Evolutionary conservation across 2,329 filamentous ascomycete genomes (phyloP), one percentile per base, ranked within the genome.

Genomic region (Aureobasidium sp.): DNA sequence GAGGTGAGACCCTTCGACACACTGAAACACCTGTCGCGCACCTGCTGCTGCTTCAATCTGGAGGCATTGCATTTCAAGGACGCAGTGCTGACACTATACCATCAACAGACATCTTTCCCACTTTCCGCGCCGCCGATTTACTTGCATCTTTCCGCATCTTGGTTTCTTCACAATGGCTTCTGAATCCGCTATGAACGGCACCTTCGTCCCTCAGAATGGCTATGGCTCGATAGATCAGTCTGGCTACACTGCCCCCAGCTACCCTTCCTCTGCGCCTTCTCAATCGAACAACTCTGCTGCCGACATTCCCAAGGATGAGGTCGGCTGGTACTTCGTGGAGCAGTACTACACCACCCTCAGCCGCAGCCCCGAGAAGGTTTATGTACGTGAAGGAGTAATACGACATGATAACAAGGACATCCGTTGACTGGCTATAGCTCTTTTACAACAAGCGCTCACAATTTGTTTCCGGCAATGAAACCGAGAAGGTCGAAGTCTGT

Each of bases 241-340:
- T 62, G 67, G 65, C 60, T 70, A 76, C 64, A 68, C 71, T 59
- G 69, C 70, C 46, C 8, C 47, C 44, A 55, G 46, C 36, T 58
- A 41, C 56, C 42, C 36, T 29, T 64, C 68, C 36, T 62, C 65
- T 36, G 62, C 66, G 34, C 63, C 67, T 9, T 64, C 67, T 52
- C 69, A 66, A 20, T 62, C 48, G 23, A 53, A 46, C 67, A 61
- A 61, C 66, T 47, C 65, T 63, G 48, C 66, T 37, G 58, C 62
- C 60, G 78, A 81, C 47, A 82, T 85, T 66, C 80, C 79, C 70
- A 97, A 96, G 81, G 91, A 96, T 75, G 91, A 97, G 80, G 91
- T 99, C 68, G 94, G 91, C 77, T 99, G 94, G 94, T 97, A 93
- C 80, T 99, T 99, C 70, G 94, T 99, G 63, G 92, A 97, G 84